Conservation (phyloP, 352 stramenopile species). For the Saprolegnia diclina region DNA sequence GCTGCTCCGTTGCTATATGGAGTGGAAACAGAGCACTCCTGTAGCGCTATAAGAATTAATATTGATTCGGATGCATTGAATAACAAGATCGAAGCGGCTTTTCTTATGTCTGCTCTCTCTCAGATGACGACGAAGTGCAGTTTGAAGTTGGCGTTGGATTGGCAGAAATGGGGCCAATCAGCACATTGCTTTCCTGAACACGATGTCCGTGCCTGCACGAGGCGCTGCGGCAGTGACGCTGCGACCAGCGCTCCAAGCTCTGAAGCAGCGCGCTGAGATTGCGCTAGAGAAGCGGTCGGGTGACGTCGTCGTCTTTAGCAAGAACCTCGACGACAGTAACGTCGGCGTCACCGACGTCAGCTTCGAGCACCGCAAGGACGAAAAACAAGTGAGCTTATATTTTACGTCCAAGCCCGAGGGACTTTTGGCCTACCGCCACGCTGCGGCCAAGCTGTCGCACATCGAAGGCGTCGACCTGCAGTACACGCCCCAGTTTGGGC, state of each 20-base stretch:
- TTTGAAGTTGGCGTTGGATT: no score
- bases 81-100: no score
- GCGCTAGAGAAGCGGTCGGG: conserved; percentile 9
- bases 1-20: no score
- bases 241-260: conserved; percentile 16
- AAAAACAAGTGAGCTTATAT: conserved; percentile 25
- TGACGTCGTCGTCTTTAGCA: conserved; percentile 26
- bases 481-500: conserved; percentile 26
- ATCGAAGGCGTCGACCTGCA: conserved; percentile 22
- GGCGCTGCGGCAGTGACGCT: background rate
- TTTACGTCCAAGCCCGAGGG: conserved; percentile 28
- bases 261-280: conserved; percentile 19
- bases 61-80: no score
- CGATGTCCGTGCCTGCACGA: background rate
- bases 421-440: conserved; percentile 12
- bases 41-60: no score
- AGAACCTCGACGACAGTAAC: background rate
- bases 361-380: conserved; percentile 23
- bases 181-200: no score
- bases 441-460: conserved; percentile 5
- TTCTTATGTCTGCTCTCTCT: no score
- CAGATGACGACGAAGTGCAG: no score
- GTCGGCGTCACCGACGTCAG: conserved; percentile 24
- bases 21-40: no score
- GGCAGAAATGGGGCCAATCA: no score